Evolutionary conservation across 169 alveolate species (phyloP), one percentile per base, ranked within the genome.

Genomic region (Pseudocohnilembus persalinus): DNA sequence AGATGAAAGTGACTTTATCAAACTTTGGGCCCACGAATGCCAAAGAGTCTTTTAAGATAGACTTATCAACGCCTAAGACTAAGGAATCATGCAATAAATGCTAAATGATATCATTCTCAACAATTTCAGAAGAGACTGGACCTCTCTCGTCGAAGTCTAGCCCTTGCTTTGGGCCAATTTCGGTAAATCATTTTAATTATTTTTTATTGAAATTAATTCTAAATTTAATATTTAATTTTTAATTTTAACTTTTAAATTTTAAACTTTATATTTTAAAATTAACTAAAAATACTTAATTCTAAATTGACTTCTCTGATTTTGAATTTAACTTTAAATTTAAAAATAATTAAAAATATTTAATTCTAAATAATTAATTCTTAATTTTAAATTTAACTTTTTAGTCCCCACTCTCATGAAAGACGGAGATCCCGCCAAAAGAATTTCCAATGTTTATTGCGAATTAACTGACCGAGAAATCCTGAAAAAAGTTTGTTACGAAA

Each of bases 21-120:
- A 94, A 88, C 84, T 95, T 72, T 96, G 98, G 98, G 96, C 95
- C 31, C 98, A 96, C 88, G 98, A 96, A 87, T 94, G 97, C 77
- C 85, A 87, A 83, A 91, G 98, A 90, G 96, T 96, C 0, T 96
- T 96, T 87, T 85, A 91, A 87, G 98, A 96, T 90, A 89, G 98
- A 83, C 90, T 96, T 26, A 95, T 96, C 32, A 92, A 89, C 87
- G 92, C 90, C 34, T 84, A 90, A 73, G 98, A 96, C 82, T 90
- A 97, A 85, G 91, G 81, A 4, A 77, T 82, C 0, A 93, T 95
- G 84, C 93, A 93, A 83, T 92, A 85, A 73, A 84, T 94, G 11
- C 30, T 93, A 34, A 93, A 93, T 72, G 94, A 91, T 63, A 89
- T 90, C 26, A 83, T 93, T 76, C 82, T 88, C 29, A 94, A 88